Percentiles rank a stretch among this genome's conserved stretches.
These are phyloP conservation scores for Daldinia vernicosa DNA, from an alignment of 495 filamentous ascomycete species.

Conservation along the genomic window DNA sequence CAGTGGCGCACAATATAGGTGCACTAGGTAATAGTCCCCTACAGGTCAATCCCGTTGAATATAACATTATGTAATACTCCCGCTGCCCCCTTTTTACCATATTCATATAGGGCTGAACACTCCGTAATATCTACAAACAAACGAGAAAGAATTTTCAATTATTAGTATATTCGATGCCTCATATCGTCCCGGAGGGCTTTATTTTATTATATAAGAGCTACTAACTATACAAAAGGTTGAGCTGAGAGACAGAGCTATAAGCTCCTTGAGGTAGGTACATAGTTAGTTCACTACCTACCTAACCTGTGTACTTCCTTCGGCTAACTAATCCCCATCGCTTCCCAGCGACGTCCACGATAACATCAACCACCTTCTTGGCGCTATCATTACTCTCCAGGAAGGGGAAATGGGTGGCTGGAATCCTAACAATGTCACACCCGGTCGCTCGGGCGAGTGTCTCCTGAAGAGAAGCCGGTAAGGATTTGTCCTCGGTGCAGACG, in stretches of 20 bases:
- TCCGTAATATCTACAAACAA: too few relatives aligned
- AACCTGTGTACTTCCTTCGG: background rate
- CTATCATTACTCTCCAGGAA: conserved; percentile 31
- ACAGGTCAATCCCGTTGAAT: background rate
- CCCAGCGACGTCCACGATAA: conserved; percentile 31
- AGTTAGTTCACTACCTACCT: background rate
- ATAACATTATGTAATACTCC: background rate
- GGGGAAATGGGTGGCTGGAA: conserved; percentile 29
- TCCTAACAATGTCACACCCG: conserved; percentile 21
- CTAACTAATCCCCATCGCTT: conserved; percentile 6
- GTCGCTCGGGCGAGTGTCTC: conserved; percentile 18
- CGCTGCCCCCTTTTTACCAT: too few relatives aligned
- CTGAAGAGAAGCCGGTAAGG: conserved; percentile 27
- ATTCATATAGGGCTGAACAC: too few relatives aligned
- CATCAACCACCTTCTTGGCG: conserved; percentile 25
- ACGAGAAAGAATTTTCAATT: background rate
- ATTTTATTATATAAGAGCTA: background rate
- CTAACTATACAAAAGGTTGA: conserved; percentile 20
- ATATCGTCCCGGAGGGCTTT: background rate
- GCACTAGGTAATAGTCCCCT: too few relatives aligned
- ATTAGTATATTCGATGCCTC: background rate
- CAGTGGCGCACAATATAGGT: too few relatives aligned
- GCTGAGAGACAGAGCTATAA: conserved; percentile 7
- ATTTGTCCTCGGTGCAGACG: conserved; percentile 32
- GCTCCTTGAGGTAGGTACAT: background rate